These are phyloP conservation scores for Annulohypoxylon nitens DNA, from an alignment of 495 filamentous ascomycete genomes.

Conservation along the genomic window DNA sequence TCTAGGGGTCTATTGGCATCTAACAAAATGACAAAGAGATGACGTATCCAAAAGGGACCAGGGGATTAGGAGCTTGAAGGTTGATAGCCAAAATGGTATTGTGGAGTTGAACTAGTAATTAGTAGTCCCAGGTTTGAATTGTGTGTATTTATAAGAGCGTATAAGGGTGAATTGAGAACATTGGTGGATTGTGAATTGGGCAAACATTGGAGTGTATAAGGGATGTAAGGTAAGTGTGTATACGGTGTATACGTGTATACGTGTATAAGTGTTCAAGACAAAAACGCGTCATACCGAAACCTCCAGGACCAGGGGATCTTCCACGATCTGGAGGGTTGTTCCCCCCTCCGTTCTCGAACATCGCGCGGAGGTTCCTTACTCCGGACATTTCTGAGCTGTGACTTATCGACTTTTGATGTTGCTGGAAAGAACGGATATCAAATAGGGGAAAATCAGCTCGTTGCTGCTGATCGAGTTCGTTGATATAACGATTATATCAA, in stretches of 20 bases:
- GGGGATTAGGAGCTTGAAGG: constrained; percentile 18
- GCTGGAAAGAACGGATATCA: constrained; percentile 27
- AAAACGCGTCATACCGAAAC: constrained; percentile 47
- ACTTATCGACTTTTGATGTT: constrained; percentile 21
- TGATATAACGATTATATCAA: constrained; percentile 18
- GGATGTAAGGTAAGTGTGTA: no score
- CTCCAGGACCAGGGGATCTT: constrained; percentile 70
- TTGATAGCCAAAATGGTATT: constrained; percentile 17
- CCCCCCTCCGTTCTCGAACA: constrained; percentile 83
- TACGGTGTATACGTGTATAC: no score
- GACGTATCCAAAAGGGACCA: constrained; percentile 26
- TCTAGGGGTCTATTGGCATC: constrained; percentile 8
- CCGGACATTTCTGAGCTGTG: constrained; percentile 59
- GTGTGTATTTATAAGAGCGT: constrained; percentile 1
- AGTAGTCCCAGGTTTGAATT: constrained; percentile 12
- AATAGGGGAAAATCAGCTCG: constrained; percentile 23
- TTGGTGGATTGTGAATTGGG: neutral
- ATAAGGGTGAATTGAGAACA: constrained; percentile 4
- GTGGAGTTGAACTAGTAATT: constrained; percentile 25
- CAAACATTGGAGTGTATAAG: neutral
- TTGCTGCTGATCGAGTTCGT: constrained; percentile 36
- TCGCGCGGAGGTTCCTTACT: constrained; percentile 80
- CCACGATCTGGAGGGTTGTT: constrained; percentile 78
- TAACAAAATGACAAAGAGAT: constrained; percentile 28
- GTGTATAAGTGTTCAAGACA: constrained; percentile 19